Base-by-base conservation (phyloP, 2,329 filamentous ascomycete genomes). In the Xylariaceae sp. region DNA sequence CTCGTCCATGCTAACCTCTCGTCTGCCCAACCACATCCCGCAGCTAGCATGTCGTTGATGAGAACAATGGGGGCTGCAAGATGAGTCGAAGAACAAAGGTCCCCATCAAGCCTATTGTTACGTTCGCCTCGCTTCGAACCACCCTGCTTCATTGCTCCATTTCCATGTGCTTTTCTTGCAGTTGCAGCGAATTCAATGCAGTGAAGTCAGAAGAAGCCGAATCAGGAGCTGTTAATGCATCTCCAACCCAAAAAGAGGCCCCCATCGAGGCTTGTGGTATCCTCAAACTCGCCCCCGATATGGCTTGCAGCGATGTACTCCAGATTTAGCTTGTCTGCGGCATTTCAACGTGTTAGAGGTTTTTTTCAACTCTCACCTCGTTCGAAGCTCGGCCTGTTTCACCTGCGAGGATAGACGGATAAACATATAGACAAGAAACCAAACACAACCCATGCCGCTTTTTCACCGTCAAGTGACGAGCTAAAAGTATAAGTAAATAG, bases 1-100 rank as follows among this genome's bases (percentile, higher is more conserved):
- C 65, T 66, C 60, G 64, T 60, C 66, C 61, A 57, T 64, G 53
- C 56, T 52, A 63, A 63, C 60, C 60, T 60, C 47, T 57, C 56
- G 12, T 49, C 66, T 66, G 62, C 64, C 69, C 69, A 72, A 72
- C 70, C 69, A 72, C 58, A 56, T 52, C n/a, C 31, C 61, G 56
- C 53, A 41, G 59, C 57, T 60, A 57, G 63, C 60, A 53, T 59
- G 26, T 53, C 64, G 58, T 61, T 54, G 47, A 54, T 57, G 51
- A 56, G 59, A 45, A 58, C 53, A 61, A 56, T 62, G 61, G 64
- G 48, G 61, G 63, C 62, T 62, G 57, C 50, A 33, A 53, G 51
- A 61, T 58, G 58, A 55, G 49, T 43, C 41, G 44, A 54, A 11
- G 41, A n/a, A 37, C 23, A 43, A 53, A 17, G 28, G 51, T 17